Evolutionary conservation across 495 filamentous ascomycete species (phyloP), one percentile per base, ranked within the genome.

Genomic region (Xylaria acuta): DNA sequence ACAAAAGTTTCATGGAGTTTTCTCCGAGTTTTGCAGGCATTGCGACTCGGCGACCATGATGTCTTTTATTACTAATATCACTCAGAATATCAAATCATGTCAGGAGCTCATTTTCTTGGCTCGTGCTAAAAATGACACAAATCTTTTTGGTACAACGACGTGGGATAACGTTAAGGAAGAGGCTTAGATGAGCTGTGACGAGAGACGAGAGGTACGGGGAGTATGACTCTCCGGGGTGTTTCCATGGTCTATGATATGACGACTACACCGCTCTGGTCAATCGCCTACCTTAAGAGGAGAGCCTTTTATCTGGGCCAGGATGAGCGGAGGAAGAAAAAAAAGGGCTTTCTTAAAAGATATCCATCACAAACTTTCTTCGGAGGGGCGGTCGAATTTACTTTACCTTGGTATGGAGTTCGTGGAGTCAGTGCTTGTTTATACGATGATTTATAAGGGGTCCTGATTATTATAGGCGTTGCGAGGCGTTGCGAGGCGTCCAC

Each of bases 1-100:
- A n/a, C 74, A 76, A 34, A 87, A 84, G 69, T 77, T 87, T 5
- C 80, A 86, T 51, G 80, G 80, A 16, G 78, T 84, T 6, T 80
- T 86, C 51, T 72, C 75, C 4, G 78, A 78, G 18, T 86, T 85
- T 74, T 72, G 80, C 51, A 82, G 85, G 49, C 65, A 80, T 11
- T 84, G 79, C 66, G 79, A 84, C 63, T 75, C 79, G n/a, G 77
- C 81, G 34, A 79, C 83, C 32, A 82, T 78, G 69, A 80, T 81
- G 66, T 80, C 81, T 25, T 78, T 85, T 79, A 82, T 84, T 71
- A 77, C 78, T 8, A 81, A 85, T 64, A 79, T 85, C 47, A 80
- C 80, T 14, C 82, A 83, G 43, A 83, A 73, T 16, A 76, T 86
- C 12, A 76, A 78, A 9, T 74, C 78, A 5, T 81, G 78, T 1